phyloP scores from a whole-genome alignment of 2,329 filamentous ascomycete genomes.

The Phoma herbarum region DNA sequence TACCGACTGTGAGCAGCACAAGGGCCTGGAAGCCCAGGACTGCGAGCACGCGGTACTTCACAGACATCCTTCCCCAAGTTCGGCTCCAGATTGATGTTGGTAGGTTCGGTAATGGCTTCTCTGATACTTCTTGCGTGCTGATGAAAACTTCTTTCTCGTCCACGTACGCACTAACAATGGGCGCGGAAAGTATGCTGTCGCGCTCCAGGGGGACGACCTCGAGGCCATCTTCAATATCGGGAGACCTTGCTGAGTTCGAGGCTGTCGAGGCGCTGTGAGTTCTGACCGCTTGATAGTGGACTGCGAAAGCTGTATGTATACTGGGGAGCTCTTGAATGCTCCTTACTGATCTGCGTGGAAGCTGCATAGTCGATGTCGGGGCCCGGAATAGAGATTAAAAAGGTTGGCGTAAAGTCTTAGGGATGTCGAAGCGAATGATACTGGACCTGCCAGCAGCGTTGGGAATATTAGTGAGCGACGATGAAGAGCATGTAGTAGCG shows the following conservation, averaged over 20 bases:
- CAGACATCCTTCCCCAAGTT: constrained; percentile 35
- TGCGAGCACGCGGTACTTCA: constrained; percentile 32
- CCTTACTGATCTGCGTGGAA: constrained; percentile 34
- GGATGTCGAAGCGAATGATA: background rate
- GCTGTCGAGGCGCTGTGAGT: constrained; percentile 22
- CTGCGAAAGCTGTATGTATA: constrained; percentile 39
- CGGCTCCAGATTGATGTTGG: constrained; percentile 35
- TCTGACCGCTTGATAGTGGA: constrained; percentile 21
- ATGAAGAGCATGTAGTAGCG: constrained; percentile 23
- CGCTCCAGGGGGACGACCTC: constrained; percentile 45
- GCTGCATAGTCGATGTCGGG: constrained; percentile 31
- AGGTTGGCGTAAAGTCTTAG: background rate
- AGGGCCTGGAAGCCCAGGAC: constrained; percentile 34
- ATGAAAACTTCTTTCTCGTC: constrained; percentile 44
- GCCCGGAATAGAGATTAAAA: constrained; percentile 14
- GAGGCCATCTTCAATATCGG: constrained; percentile 39
- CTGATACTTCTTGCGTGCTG: constrained; percentile 4
- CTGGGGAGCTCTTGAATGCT: constrained; percentile 40
- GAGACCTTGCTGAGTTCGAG: constrained; percentile 23
- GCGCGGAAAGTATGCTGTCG: constrained; percentile 33
- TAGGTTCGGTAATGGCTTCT: constrained; percentile 38
- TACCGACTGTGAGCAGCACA: constrained; percentile 28
- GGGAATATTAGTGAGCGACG: constrained; percentile 10
- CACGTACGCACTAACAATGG: constrained; percentile 37
- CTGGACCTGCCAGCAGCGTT: constrained; percentile 30